Evolutionary conservation across 2,329 filamentous ascomycete species (phyloP).

Genomic region (Nothophaeocryptopus gaeumannii): DNA sequence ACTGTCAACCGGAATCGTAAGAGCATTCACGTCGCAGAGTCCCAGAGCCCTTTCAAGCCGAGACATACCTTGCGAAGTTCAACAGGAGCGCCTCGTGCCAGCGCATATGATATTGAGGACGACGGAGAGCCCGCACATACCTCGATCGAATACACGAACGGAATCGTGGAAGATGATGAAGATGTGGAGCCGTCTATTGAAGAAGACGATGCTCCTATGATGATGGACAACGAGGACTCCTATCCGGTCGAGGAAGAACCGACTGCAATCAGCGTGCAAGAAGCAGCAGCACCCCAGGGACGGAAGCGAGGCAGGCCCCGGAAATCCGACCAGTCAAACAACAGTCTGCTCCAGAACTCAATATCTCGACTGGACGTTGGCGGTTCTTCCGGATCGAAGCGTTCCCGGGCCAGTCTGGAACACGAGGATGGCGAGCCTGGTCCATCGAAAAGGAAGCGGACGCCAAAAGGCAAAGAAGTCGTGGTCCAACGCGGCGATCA

Average conservation of each 20-base stretch:
- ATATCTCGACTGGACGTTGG: not conserved
- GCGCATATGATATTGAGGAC: slow-evolving; percentile 26
- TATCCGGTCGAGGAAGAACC: slow-evolving; percentile 13
- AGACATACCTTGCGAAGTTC: slow-evolving; percentile 29
- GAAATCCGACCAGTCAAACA: slow-evolving; percentile 22
- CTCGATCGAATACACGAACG: slow-evolving; percentile 19
- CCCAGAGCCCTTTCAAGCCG: slow-evolving; percentile 34
- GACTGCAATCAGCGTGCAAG: slow-evolving; percentile 10
- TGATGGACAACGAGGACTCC: slow-evolving; percentile 16
- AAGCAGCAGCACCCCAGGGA: slow-evolving; percentile 12
- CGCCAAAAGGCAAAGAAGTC: slow-evolving; percentile 12
- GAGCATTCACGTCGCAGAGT: slow-evolving; percentile 29
- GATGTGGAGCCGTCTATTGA: slow-evolving; percentile 23
- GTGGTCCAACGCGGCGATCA: slow-evolving; percentile 12
- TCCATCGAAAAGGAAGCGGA: slow-evolving; percentile 20
- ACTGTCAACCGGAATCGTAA: slow-evolving; percentile 25
- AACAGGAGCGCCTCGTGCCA: slow-evolving; percentile 18
- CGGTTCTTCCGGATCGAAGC: slow-evolving; percentile 17
- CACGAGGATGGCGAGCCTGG: slow-evolving; percentile 8
- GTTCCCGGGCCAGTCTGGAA: slow-evolving; percentile 17
- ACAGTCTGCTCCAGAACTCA: slow-evolving; percentile 13
- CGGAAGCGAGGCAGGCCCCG: slow-evolving; percentile 20
- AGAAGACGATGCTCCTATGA: slow-evolving; percentile 13
- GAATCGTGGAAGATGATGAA: slow-evolving; percentile 14
- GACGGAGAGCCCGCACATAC: slow-evolving; percentile 17